A percentile compares a stretch with the other conserved stretches of the same genome.
phyloP scores from a whole-genome alignment of 306 rosid species.

The Inga oerstediana region DNA sequence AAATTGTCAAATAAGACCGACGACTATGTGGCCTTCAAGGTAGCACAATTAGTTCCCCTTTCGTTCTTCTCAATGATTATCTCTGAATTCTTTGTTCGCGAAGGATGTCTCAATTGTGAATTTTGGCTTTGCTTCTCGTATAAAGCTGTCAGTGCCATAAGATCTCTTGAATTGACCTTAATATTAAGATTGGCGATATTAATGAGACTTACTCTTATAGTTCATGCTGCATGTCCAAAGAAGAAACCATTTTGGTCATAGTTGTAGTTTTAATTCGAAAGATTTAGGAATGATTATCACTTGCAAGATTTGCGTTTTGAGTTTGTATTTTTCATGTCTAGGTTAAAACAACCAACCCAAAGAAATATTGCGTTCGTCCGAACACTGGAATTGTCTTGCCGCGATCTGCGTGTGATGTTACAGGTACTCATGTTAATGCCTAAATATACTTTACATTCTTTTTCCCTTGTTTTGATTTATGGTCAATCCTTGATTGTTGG shows the following conservation, averaged over 20 bases:
- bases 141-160: neutral
- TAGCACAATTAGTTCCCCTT: slow-evolving; percentile 14
- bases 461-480: neutral
- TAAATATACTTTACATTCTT: neutral
- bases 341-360: slow-evolving; percentile 98
- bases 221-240: slow-evolving; percentile 25
- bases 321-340: slow-evolving; percentile 34
- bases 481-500: neutral
- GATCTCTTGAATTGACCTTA: slow-evolving; percentile 28
- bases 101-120: neutral
- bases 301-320: slow-evolving; percentile 28
- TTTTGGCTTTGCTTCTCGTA: slow-evolving; percentile 3
- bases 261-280: neutral
- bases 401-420: slow-evolving; percentile 82
- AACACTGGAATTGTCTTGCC: slow-evolving; percentile 92
- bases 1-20: slow-evolving; percentile 92
- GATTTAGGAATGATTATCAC: neutral
- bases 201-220: neutral
- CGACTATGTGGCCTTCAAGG: slow-evolving; percentile 90
- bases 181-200: slow-evolving; percentile 3
- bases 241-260: neutral
- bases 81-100: neutral
- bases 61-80: neutral
- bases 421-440: slow-evolving; percentile 54
- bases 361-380: slow-evolving; percentile 98